Base-by-base conservation (phyloP, 192 early-diverging fungal genomes). In the Coemansia sp. region DNA sequence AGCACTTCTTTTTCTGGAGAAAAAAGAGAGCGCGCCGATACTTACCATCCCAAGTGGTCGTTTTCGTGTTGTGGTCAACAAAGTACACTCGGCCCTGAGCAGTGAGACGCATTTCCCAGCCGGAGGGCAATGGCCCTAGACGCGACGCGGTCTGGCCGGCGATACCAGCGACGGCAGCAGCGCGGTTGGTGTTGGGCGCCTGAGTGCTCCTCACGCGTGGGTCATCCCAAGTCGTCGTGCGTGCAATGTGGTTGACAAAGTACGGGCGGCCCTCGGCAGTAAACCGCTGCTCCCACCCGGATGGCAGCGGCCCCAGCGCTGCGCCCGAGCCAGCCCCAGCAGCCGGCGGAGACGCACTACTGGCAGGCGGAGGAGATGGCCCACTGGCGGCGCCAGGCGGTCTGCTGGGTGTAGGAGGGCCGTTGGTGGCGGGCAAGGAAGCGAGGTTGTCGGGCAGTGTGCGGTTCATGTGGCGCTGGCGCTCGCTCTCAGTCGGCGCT, bases 91-190 rank as follows among this genome's bases (percentile, higher is more conserved):
- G 79, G 11, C 93, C 96, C 17, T 92, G 95, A 61, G 88, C 90
- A 9, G 95, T 99, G 46, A 94, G 83, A 15, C 95, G 87, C 95
- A 99, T 98, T 68, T 99, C 97, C 97, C 97, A 99, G 18, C 95
- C 95, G 35, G 90, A 91, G 14, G 97, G 97, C 60, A 99, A 74
- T 42, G 95, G 90, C 0, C 96, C 96, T 6, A 98, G 76, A 15
- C 68, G 72, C 64, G 68, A 70, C n/a, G 72, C 81, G 10, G 68
- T 79, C 58, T 74, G 74, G 12, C 68, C 68, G 17, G 80, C 80
- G 32, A 72, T 69, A 34, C 60, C 67, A n/a, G 74, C 66, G 1
- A 76, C 73, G 1, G 72, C 73, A 4, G 70, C 65, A 8, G 70
- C 74, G 34, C 70, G 70, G 70, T 68, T 70, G 53, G 59, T 44